These are phyloP conservation scores for Helicocarpus griseus DNA, from an alignment of 2,329 filamentous ascomycete genomes.

Conservation along the genomic window DNA sequence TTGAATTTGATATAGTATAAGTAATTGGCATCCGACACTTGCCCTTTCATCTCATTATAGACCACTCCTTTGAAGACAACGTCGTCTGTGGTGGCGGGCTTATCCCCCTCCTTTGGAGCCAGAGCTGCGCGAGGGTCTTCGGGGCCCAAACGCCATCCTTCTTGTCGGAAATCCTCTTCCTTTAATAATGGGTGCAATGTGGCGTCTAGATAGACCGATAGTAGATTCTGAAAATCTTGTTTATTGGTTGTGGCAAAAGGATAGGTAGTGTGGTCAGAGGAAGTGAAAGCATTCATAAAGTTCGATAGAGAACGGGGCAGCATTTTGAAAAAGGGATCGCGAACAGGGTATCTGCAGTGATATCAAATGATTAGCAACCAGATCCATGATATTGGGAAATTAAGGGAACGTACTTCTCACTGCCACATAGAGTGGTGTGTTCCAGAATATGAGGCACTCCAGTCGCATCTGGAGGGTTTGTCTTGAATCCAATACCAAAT, in stretches of 20 bases:
- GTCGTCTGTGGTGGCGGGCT: constrained; percentile 21
- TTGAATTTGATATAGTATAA: constrained; percentile 93
- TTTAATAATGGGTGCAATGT: constrained; percentile 86
- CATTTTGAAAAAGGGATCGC: constrained; percentile 99
- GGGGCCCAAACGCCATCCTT: constrained; percentile 92
- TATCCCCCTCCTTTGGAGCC: constrained; percentile 29
- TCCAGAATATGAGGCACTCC: constrained; percentile 95
- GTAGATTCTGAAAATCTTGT: constrained; percentile 89
- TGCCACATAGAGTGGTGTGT: constrained; percentile 93
- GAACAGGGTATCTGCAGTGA: constrained; percentile 69
- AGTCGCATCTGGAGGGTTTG: constrained; percentile 91
- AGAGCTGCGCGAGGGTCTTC: constrained; percentile 64
- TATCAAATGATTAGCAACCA: constrained; percentile 10
- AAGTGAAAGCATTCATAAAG: constrained; percentile 99
- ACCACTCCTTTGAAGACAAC: constrained; percentile 92
- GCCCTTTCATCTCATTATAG: constrained; percentile 99
- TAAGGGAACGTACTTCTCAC: constrained; percentile 60
- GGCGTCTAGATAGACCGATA: constrained; percentile 93
- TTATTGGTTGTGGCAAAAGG: constrained; percentile 95
- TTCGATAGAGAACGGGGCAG: constrained; percentile 94
- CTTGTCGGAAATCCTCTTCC: constrained; percentile 84
- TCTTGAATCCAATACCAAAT: constrained; percentile 98
- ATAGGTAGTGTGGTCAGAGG: constrained; percentile 92
- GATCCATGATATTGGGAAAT: background rate
- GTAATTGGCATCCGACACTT: constrained; percentile 96